Base-by-base conservation (phyloP, 2,329 filamentous ascomycete species). In the Aureobasidium leucospermi region DNA sequence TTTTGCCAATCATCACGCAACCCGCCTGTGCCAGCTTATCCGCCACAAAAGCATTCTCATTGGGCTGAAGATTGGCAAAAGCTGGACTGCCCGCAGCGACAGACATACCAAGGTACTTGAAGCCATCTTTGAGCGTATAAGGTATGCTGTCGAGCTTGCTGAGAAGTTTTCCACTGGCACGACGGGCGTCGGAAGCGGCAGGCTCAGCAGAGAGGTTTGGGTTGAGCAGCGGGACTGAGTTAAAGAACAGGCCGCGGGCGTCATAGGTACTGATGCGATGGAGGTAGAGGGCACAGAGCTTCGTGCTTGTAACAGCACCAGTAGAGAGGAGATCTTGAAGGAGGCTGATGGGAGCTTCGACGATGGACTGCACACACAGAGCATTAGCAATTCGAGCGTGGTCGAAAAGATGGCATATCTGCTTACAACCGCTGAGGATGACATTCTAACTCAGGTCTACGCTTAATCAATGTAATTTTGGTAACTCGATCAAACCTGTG, bases 51-150 rank as follows among this genome's bases (percentile, higher is more conserved):
- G 81, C 79, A 66, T 85, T 81, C 46, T 80, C 75, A 7, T 73
- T 78, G 0, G 82, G 75, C 2, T 79, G 64, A 0, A 85, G 66
- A 7, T 77, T 66, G 34, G 75, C 65, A 58, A 85, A 81, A 0
- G 82, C 82, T 1, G 79, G 79, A 0, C 81, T 84, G 0, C 81
- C 82, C 53, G 75, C 71, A 0, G 81, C 80, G 1, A 79, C 77
- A 0, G 76, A 81, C 73, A 84, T 76, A 1, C 78, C 79, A 28
- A 74, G 73, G 31, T 80, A 76, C 63, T 79, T 81, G 71, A 79
- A 84, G 64, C 75, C 79, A 65, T 85, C 82, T 66, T 85, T 85
- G 64, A 83, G 72, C 0, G 80, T 81, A 61, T 76, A 84, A 0
- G 81, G 81, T 6, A 85, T 82, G 1, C 82, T 80, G 63, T 85